phyloP scores from a whole-genome alignment of 306 rosid species.

The peach (Prunus persica) region Prunus_persica_NCBIv2 NC_034013.1:5380001-5380500 shows the following conservation, averaged over 20 bases:
- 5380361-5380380: slow-evolving; percentile 37
- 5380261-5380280: slow-evolving; percentile 50
- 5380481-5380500: slow-evolving; percentile 16
- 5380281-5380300: slow-evolving; percentile 73
- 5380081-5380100: too few relatives aligned
- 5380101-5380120: too few relatives aligned
- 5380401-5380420: slow-evolving; percentile 46
- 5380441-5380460: slow-evolving; percentile 55
- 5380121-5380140: neutral
- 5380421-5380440: slow-evolving; percentile 44
- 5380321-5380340: slow-evolving; percentile 77
- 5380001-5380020: neutral
- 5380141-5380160: too few relatives aligned
- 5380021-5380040: neutral
- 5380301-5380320: slow-evolving; percentile 80
- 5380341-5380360: slow-evolving; percentile 66
- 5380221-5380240: slow-evolving; percentile 70
- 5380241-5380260: slow-evolving; percentile 43
- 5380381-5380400: slow-evolving; percentile 44
- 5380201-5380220: slow-evolving; percentile 71
- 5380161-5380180: neutral
- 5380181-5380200: neutral
- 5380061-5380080: neutral
- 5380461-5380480: slow-evolving; percentile 17
- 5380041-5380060: neutral